These are phyloP conservation scores for Leccinum broughii DNA, from an alignment of 768 basidiomycete species.

Conservation along the genomic window DNA sequence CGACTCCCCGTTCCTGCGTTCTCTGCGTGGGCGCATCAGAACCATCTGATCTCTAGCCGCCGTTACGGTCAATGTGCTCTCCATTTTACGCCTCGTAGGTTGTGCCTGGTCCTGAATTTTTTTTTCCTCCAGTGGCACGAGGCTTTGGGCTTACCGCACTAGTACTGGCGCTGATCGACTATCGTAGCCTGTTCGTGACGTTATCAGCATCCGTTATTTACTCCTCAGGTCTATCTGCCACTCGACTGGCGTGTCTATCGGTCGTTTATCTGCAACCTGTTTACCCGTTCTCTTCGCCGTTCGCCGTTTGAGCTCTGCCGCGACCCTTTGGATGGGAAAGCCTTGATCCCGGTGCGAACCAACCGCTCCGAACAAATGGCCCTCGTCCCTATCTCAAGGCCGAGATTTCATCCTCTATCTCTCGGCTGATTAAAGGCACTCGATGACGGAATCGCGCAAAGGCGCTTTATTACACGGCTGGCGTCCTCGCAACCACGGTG, in stretches of 20 bases:
- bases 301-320: constrained; percentile 5
- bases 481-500: constrained; percentile 13
- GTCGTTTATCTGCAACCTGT: neutral
- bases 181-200: neutral
- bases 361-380: constrained; percentile 12
- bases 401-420: constrained; percentile 2
- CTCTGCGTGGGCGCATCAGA: constrained; percentile 24
- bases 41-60: constrained; percentile 15
- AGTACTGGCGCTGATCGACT: neutral
- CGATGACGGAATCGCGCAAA: constrained; percentile 11
- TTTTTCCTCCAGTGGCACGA: neutral
- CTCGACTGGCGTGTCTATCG: neutral
- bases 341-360: constrained; percentile 1
- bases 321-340: constrained; percentile 25
- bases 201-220: neutral
- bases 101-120: constrained; percentile 21
- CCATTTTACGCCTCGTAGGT: neutral
- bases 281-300: neutral
- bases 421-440: neutral
- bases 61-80: constrained; percentile 8
- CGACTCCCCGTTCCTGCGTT: neutral
- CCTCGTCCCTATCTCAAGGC: neutral
- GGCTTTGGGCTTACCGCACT: neutral
- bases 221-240: neutral
- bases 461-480: constrained; percentile 1